Evolutionary conservation across 2,329 filamentous ascomycete genomes (phyloP).

Genomic region (Cryphonectria carpinicola): DNA sequence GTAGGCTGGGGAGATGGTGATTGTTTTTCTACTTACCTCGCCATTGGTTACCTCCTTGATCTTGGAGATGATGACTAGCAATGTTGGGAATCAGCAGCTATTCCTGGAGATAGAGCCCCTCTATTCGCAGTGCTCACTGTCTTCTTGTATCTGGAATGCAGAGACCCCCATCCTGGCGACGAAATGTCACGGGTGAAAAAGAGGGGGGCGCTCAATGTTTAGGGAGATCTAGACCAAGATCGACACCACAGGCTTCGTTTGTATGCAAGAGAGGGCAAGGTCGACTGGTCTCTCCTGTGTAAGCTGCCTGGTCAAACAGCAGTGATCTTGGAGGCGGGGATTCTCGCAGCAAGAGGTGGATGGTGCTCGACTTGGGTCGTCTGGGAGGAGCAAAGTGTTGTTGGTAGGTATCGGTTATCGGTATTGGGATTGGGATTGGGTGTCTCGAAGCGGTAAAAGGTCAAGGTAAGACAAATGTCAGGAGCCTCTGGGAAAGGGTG

Average conservation of each 20-base stretch:
- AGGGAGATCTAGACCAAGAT: not conserved
- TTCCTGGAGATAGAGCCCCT: not conserved
- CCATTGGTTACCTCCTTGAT: slow-evolving; percentile 79
- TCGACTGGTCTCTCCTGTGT: not conserved
- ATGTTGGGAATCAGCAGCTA: slow-evolving; percentile 10
- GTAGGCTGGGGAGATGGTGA: slow-evolving; percentile 10
- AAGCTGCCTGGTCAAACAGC: not conserved
- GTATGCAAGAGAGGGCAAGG: not conserved
- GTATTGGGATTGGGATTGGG: not conserved
- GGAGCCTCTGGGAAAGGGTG: slow-evolving; percentile 6
- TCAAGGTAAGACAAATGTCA: not conserved
- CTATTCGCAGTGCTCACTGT: slow-evolving; percentile 56
- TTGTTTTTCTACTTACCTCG: slow-evolving; percentile 64
- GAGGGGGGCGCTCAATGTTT: slow-evolving; percentile 15
- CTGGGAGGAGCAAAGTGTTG: not conserved
- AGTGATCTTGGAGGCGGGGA: not conserved
- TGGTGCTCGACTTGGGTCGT: not conserved
- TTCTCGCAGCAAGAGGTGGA: no score
- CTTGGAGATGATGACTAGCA: slow-evolving; percentile 69
- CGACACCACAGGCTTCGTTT: slow-evolving; percentile 1
- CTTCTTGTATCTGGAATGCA: slow-evolving; percentile 81
- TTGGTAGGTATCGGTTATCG: not conserved
- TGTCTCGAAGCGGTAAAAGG: not conserved
- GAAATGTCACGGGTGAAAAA: slow-evolving; percentile 28
- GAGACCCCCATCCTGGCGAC: slow-evolving; percentile 76